Conservation (phyloP, 2,329 filamentous ascomycete species). For the Calonectria leucothoes region DNA sequence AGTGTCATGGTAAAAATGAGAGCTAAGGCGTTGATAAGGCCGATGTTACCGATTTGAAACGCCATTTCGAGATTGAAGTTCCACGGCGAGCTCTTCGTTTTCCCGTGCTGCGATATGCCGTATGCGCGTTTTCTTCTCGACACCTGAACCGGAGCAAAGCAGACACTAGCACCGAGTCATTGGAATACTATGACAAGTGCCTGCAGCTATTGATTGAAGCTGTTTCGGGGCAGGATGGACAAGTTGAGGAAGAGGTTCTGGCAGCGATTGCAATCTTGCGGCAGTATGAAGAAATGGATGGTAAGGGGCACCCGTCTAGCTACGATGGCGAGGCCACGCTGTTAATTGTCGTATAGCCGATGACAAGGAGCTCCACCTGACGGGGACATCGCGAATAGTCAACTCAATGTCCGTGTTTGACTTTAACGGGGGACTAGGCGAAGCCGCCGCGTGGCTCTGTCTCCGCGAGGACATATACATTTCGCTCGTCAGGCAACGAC, state of each 20-base stretch:
- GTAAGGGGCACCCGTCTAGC: neutral
- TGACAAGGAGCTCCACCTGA: conserved; percentile 30
- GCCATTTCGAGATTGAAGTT: conserved; percentile 32
- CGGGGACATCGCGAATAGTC: conserved; percentile 31
- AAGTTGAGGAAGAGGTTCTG: conserved; percentile 24
- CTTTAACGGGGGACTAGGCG: conserved; percentile 31
- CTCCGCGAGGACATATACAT: conserved; percentile 33
- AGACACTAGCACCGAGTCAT: conserved; percentile 21
- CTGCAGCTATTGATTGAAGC: conserved; percentile 25
- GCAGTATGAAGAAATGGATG: conserved; percentile 30
- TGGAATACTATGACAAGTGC: conserved; percentile 30
- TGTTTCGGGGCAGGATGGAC: conserved; percentile 22
- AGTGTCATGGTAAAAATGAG: neutral
- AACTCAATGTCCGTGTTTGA: conserved; percentile 34
- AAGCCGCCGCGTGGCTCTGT: conserved; percentile 32
- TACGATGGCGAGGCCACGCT: neutral
- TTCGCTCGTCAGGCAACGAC: conserved; percentile 28
- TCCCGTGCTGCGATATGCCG: conserved; percentile 29
- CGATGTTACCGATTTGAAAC: conserved; percentile 27
- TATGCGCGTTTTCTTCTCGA: conserved; percentile 29
- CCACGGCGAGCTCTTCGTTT: conserved; percentile 25
- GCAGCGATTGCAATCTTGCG: conserved; percentile 24
- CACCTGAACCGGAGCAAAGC: conserved; percentile 20
- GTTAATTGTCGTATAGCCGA: conserved; percentile 18
- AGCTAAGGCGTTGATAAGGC: conserved; percentile 8